Base-by-base conservation (phyloP, 495 filamentous ascomycete species). In the Penicillium ochrochloron region DNA sequence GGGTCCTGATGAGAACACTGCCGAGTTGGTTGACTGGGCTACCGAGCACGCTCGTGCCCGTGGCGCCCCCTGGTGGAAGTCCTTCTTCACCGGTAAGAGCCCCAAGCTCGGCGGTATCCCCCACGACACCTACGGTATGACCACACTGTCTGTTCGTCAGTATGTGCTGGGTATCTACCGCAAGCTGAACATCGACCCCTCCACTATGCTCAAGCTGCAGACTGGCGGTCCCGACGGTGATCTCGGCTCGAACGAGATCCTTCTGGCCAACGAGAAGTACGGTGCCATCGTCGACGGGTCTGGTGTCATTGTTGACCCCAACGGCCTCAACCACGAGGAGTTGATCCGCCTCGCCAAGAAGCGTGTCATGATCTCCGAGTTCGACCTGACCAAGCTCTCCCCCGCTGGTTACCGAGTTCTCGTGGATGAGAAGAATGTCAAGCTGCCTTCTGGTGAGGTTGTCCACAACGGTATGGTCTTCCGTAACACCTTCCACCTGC, bases 1-100 rank as follows among this genome's bases (percentile, higher is more conserved):
- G 93, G 95, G 95, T 25, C 95, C 95, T 2, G 95, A 99, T 67
- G 95, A 99, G 88, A 98, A 98, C 79, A 99, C 95, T 5, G 95
- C 95, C 35, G 93, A 96, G 70, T 84, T 99, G 53, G 95, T 99
- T 39, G 89, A 98, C 77, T 99, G 95, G 95, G 95, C 95, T 31
- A 99, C 95, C 4, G 92, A 94, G 75, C 95, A 99, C 75, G 96
- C 95, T 62, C 86, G 92, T 39, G 82, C 79, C 66, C 87, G 95
- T 65, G 94, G 93, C 58, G 96, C 96, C 27, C 92, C 92, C 27
- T 98, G 94, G 93, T 99, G 95, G 95, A 99, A 98, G 81, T 98
- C 96, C 0, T 99, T 99, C 87, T 98, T 99, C 83, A 99, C 95
- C 3, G 95, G 95, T 71, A 98, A 98, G 84, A 96, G 91, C 68